These are phyloP conservation scores for Vigna unguiculata DNA, from an alignment of 306 rosid species.

Conservation along the genomic window DNA sequence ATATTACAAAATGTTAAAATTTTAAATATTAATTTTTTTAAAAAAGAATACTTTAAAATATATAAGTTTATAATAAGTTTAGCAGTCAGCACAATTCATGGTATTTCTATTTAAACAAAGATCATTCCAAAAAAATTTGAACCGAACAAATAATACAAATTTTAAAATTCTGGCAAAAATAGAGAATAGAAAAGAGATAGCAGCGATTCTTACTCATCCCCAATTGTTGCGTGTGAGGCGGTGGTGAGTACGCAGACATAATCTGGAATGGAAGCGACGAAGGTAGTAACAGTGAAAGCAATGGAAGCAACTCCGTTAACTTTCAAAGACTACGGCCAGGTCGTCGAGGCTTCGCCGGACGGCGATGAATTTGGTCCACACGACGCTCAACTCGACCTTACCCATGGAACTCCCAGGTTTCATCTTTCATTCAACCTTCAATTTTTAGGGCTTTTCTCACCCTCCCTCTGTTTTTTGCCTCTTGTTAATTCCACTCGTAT, in stretches of 20 bases:
- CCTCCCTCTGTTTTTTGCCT: background rate
- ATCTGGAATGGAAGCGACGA: conserved; percentile 25
- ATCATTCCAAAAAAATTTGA: no score
- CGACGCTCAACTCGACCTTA: conserved; percentile 88
- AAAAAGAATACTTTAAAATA: no score
- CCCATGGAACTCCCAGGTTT: conserved; percentile 80
- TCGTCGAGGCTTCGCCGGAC: conserved; percentile 65
- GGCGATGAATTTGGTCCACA: conserved; percentile 62
- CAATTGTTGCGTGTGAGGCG: background rate
- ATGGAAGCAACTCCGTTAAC: conserved; percentile 69
- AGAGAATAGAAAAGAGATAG: no score
- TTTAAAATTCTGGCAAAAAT: no score
- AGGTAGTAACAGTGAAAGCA: conserved; percentile 58
- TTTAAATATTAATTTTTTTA: no score
- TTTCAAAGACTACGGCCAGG: conserved; percentile 77
- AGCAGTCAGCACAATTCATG: no score
- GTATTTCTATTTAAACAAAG: no score
- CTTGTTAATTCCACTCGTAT: background rate
- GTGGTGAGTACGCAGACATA: background rate
- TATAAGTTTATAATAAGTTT: no score
- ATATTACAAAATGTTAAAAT: no score
- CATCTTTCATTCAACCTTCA: background rate
- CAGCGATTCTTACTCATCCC: no score
- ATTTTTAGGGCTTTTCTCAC: background rate
- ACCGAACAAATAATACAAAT: no score